Conservation (phyloP, 495 filamentous ascomycete genomes). For the Xylaria sp. region DNA sequence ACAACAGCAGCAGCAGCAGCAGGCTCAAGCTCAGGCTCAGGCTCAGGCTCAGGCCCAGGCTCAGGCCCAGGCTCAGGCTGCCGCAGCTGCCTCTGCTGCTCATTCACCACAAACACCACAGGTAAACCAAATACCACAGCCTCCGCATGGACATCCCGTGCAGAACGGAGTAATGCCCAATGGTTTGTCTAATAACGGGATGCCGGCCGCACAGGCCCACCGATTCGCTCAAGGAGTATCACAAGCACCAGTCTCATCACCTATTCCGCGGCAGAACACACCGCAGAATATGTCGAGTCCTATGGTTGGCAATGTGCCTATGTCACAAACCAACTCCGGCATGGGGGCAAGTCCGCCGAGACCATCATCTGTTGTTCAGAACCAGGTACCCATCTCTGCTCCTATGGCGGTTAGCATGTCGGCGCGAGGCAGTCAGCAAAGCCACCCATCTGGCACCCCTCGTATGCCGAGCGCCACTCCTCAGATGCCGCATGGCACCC, state of each 20-base stretch:
- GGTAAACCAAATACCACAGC: conserved; percentile 36
- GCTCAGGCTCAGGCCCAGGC: conserved; percentile 45
- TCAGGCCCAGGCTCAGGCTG: conserved; percentile 42
- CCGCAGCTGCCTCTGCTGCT: conserved; percentile 48
- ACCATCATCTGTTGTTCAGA: conserved; percentile 78
- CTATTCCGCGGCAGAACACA: conserved; percentile 78
- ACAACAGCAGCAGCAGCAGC: conserved; percentile 47
- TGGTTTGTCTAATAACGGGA: conserved; percentile 45
- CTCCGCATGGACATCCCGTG: conserved; percentile 50
- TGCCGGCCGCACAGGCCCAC: conserved; percentile 53
- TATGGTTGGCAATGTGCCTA: conserved; percentile 72
- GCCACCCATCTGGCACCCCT: conserved; percentile 77
- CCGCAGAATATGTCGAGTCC: conserved; percentile 82
- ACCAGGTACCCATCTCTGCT: conserved; percentile 66
- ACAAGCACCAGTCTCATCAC: conserved; percentile 78
- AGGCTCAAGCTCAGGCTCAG: conserved; percentile 43
- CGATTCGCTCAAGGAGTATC: conserved; percentile 65
- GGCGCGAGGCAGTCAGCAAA: conserved; percentile 80
- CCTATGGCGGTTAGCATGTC: conserved; percentile 76
- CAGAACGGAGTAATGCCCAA: conserved; percentile 54
- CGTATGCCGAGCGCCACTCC: conserved; percentile 82
- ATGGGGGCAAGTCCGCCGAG: conserved; percentile 80
- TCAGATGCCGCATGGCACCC: conserved; percentile 74
- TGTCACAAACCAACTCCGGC: conserved; percentile 80
- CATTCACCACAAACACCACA: conserved; percentile 45